These are phyloP conservation scores for Centaurea solstitialis DNA, from an alignment of 129 eudicot genomes.

Conservation along the genomic window DNA sequence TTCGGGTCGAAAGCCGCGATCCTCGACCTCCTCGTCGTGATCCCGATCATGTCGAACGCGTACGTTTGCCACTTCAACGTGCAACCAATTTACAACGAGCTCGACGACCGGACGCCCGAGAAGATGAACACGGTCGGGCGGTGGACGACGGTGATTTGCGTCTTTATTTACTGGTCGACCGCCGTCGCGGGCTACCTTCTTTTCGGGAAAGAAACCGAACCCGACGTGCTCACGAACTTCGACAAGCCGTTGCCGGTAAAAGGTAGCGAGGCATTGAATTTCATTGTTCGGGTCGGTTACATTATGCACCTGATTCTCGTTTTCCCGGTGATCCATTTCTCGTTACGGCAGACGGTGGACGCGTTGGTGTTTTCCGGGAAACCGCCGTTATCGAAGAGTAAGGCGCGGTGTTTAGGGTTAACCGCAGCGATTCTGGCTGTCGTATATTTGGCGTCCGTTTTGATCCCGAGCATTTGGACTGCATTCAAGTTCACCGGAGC, in stretches of 20 bases:
- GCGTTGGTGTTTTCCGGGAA: conserved; percentile 50
- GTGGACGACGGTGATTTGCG: conserved; percentile 66
- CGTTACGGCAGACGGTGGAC: conserved; percentile 74
- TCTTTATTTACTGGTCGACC: conserved; percentile 64
- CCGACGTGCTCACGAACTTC: conserved; percentile 80
- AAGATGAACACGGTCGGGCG: conserved; percentile 83
- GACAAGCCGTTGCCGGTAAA: conserved; percentile 79
- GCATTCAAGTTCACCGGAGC: conserved; percentile 96
- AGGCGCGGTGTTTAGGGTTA: conserved; percentile 58
- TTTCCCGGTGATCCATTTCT: conserved; percentile 90
- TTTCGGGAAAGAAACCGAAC: conserved; percentile 80
- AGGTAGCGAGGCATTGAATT: conserved; percentile 57
- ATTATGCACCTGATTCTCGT: conserved; percentile 76
- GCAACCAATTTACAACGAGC: conserved; percentile 91
- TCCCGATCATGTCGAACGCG: conserved; percentile 91
- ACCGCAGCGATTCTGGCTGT: conserved; percentile 50
- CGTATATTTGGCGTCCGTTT: conserved; percentile 54
- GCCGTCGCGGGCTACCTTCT: conserved; percentile 84
- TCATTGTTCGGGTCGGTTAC: conserved; percentile 77
- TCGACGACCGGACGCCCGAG: conserved; percentile 61
- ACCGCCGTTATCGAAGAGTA: conserved; percentile 57
- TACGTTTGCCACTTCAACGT: conserved; percentile 88
- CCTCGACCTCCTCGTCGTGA: conserved; percentile 75
- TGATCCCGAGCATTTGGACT: conserved; percentile 87
- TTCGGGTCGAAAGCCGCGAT: conserved; percentile 64